These are phyloP conservation scores for Globisporangium paroecandrum DNA, from an alignment of 352 stramenopile genomes.

Conservation along the genomic window DNA sequence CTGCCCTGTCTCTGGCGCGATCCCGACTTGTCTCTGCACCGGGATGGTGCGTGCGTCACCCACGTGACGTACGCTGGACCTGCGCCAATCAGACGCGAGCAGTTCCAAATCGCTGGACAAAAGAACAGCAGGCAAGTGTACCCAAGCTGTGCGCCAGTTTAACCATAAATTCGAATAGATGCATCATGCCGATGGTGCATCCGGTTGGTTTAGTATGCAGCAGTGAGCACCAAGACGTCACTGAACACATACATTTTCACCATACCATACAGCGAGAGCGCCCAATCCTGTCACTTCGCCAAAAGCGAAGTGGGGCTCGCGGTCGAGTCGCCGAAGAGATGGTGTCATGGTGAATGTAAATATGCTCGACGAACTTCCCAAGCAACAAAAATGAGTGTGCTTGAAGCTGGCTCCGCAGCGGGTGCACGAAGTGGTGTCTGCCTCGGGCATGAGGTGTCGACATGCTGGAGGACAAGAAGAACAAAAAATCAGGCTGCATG, in stretches of 20 bases:
- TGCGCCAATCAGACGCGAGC: not conserved
- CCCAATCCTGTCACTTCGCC: not conserved
- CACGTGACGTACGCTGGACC: not conserved
- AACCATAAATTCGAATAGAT: not conserved
- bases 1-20: not conserved
- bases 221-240: no score
- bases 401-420: no score
- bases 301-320: not conserved
- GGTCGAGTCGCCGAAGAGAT: not conserved
- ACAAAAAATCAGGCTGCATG: not conserved
- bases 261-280: not conserved
- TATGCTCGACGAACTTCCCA: no score
- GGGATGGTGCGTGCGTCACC: not conserved
- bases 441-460: not conserved
- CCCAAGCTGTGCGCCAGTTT: not conserved
- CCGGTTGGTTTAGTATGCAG: no score
- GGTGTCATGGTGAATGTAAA: no score
- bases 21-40: conserved; percentile 7
- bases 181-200: not conserved
- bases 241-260: no score
- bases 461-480: not conserved
- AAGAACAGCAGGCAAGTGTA: not conserved
- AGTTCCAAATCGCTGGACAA: not conserved
- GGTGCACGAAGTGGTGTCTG: not conserved
- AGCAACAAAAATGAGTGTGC: no score